Base-by-base conservation (phyloP, 495 filamentous ascomycete genomes). In the Beverwykella pulmonaria region DNA sequence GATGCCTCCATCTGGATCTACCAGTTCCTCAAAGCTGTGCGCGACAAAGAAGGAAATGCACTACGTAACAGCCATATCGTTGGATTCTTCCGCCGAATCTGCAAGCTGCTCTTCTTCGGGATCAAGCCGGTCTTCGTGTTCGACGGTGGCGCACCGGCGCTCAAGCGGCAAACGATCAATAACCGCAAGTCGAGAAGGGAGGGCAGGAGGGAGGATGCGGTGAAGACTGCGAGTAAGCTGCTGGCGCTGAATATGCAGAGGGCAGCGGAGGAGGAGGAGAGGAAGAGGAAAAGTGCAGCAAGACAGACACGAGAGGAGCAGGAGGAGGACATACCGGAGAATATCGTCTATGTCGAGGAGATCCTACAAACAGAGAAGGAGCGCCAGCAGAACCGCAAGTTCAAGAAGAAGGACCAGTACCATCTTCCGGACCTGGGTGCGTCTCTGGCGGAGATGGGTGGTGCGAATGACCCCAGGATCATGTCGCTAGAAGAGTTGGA, bases 1-100 rank as follows among this genome's bases (percentile, higher is more conserved):
- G 94, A 98, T 78, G 94, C 95, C 56, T 96, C 92, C 2, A 98
- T 98, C 73, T 98, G 94, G 94, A 97, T 98, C 63, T 98, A 98
- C 80, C 94, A 98, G 75, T 98, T 98, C 74, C 84, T 98, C 66
- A 98, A 98, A 79, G 94, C 94, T 19, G 95, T 98, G 1, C 92
- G 94, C 71, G 94, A 98, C 78, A 96, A 97, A 73, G 94, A 98
- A 79, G 94, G 94, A 41, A 96, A 98, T 73, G 95, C 94, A 1
- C 84, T 98, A 27, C 91, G 92, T 58, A 98, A 96, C 77, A 91
- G 88, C 19, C 94, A 98, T 70, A 83, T 98, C 62, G 91, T 98
- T 52, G 94, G 95, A 29, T 98, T 98, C 86, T 98, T 97, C 80
- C 90, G 93, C 34, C 87, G 94, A 36, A 97, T 98, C 70, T 97